Conservation (phyloP, 2,329 filamentous ascomycete species). For the Hawksworthiomyces lignivorus region DNA sequence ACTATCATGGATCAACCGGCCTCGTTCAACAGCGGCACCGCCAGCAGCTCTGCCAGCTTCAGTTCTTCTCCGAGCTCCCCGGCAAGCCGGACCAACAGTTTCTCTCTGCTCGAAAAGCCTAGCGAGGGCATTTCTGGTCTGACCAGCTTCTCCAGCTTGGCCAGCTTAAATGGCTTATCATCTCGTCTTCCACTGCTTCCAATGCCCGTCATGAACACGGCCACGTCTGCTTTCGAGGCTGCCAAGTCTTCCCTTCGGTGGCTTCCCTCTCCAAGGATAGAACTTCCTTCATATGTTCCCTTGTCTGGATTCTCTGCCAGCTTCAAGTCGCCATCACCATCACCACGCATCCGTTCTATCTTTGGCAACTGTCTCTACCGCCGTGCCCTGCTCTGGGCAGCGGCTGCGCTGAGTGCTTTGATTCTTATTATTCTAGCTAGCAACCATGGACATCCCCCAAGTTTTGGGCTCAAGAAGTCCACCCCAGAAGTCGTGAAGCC, state of each 20-base stretch:
- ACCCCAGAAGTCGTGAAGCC: constrained; percentile 25
- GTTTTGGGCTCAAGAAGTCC: constrained; percentile 20
- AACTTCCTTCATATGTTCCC: constrained; percentile 11
- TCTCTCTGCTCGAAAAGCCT: constrained; percentile 13
- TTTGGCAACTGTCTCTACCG: constrained; percentile 46
- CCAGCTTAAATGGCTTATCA: constrained; percentile 8
- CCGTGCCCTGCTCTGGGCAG: constrained; percentile 42
- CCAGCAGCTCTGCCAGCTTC: constrained; percentile 10
- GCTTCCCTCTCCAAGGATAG: constrained; percentile 9
- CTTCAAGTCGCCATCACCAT: neutral
- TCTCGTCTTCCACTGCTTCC: constrained; percentile 12
- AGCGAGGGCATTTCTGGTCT: constrained; percentile 1
- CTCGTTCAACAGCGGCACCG: constrained; percentile 8
- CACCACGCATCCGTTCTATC: constrained; percentile 22
- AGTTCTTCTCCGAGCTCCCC: constrained; percentile 8
- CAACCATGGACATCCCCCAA: constrained; percentile 14
- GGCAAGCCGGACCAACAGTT: constrained; percentile 15
- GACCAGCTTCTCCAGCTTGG: constrained; percentile 9
- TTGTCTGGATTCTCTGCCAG: constrained; percentile 2
- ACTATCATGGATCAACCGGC: constrained; percentile 9
- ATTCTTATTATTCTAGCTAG: constrained; percentile 18
- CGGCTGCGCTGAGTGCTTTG: constrained; percentile 23
- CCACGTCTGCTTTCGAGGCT: constrained; percentile 12
- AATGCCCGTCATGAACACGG: constrained; percentile 13
- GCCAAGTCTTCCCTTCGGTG: constrained; percentile 13